Evolutionary conservation across 306 rosid genomes (phyloP).

Genomic region (Parietaria judaica): DNA sequence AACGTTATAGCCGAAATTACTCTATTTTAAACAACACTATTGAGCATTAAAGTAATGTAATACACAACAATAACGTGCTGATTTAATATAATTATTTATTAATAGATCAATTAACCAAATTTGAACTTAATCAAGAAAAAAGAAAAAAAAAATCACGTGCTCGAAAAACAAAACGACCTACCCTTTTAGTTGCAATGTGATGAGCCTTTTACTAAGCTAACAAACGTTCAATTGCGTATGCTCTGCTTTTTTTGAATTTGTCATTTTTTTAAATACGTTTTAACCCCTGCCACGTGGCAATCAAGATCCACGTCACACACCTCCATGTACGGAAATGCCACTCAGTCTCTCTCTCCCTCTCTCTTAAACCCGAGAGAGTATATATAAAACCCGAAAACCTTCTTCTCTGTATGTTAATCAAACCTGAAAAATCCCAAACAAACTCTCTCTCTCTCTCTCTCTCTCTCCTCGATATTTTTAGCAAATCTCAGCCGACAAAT

Average conservation of each 20-base stretch:
- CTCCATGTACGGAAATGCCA: conserved; percentile 15
- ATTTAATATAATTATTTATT: too few species aligned
- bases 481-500: conserved; percentile 12
- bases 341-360: not conserved
- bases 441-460: not conserved
- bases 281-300: conserved; percentile 13
- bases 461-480: conserved; percentile 6
- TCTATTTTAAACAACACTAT: too few species aligned
- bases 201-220: not conserved
- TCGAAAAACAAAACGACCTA: too few species aligned
- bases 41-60: too few species aligned
- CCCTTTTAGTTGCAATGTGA: too few species aligned
- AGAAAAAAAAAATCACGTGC: too few species aligned
- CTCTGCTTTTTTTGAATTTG: not conserved
- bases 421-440: conserved; percentile 16
- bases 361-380: not conserved
- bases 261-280: too few species aligned
- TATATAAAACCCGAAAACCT: conserved; percentile 18
- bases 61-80: too few species aligned
- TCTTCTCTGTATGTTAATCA: not conserved
- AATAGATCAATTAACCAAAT: too few species aligned
- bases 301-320: conserved; percentile 17
- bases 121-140: too few species aligned
- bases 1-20: too few species aligned
- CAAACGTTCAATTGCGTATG: not conserved